These are phyloP conservation scores for Cutaneotrichosporon sp. DNA, from an alignment of 1,284 basidiomycete genomes.

Conservation along the genomic window DNA sequence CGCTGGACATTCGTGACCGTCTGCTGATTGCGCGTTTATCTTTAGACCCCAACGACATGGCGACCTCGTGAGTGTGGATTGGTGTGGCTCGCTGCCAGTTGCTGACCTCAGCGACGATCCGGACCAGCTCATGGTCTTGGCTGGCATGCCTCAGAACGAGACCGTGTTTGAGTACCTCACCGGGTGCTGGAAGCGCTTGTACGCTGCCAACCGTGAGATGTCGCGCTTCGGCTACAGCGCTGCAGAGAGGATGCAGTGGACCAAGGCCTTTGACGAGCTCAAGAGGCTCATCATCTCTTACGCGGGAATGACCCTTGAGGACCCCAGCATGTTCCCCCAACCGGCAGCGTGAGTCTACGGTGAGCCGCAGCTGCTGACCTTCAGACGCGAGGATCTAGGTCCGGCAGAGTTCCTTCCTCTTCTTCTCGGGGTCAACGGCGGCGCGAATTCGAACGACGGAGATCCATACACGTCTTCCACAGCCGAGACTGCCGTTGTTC, in stretches of 20 bases:
- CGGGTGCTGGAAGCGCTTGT: constrained; percentile 83
- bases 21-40: constrained; percentile 85
- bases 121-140: constrained; percentile 60
- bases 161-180: constrained; percentile 89
- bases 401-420: constrained; percentile 72
- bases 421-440: constrained; percentile 66
- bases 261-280: constrained; percentile 66
- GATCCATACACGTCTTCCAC: constrained; percentile 57
- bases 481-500: constrained; percentile 1
- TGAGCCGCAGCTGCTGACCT: constrained; percentile 2
- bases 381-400: constrained; percentile 65
- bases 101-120: constrained; percentile 63
- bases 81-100: not conserved
- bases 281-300: constrained; percentile 84
- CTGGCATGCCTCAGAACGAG: constrained; percentile 65
- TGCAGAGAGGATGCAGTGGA: constrained; percentile 64
- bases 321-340: constrained; percentile 88
- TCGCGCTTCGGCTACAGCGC: constrained; percentile 67
- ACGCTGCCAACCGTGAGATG: constrained; percentile 60
- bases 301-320: constrained; percentile 82
- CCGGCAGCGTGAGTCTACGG: constrained; percentile 63
- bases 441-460: constrained; percentile 51
- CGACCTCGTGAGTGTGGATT: constrained; percentile 39
- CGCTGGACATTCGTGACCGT: constrained; percentile 52
- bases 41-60: constrained; percentile 70